Evolutionary conservation across 1,139 yeast genomes (phyloP), one percentile per base, ranked within the genome.

Genomic region (Saccharomyces hybrid): DNA sequence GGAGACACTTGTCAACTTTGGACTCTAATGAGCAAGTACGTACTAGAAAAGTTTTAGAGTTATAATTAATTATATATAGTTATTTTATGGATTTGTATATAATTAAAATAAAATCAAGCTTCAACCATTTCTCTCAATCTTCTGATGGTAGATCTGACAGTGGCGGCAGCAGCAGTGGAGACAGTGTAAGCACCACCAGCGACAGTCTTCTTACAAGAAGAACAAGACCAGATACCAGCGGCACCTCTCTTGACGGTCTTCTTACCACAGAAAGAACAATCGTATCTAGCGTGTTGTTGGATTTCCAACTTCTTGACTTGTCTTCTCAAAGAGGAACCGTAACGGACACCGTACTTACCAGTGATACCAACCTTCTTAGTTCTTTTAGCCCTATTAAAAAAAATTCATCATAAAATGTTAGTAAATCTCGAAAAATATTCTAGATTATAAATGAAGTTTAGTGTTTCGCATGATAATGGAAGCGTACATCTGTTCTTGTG

Each of bases 101-200:
- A 54, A 26, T 46, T 26, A 56, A 53, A 54, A 49, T 49, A 52
- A 54, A 59, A 62, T 84, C 90, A 95, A 76, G 96, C 99, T 82
- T 95, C 99, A 81, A 96, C 97, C 84, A 95, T 79, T 77, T 95
- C 99, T 86, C 99, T 90, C 82, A 95, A 88, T 87, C 99, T 96
- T 85, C 99, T 93, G 83, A 95, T 93, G 79, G 99, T 93, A 67
- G 99, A 91, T 87, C 99, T 91, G 78, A 91, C 98, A 72, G 99
- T 95, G 79, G 97, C 96, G 75, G 99, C 99, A 77, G 99, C 98
- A 75, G 98, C 95, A 72, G 98, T 91, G 75, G 96, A 86, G 68
- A 93, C 93, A 73, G 97, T 84, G 93, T 95, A 95, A 80, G 99
- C 99, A 85, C 99, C 99, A 78, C 99, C 99, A 72, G 99, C 99